Percentiles rank a stretch among this genome's conserved stretches.
Evolutionary conservation across 768 basidiomycete species (phyloP).

Genomic region (Termitomyces sp.): DNA sequence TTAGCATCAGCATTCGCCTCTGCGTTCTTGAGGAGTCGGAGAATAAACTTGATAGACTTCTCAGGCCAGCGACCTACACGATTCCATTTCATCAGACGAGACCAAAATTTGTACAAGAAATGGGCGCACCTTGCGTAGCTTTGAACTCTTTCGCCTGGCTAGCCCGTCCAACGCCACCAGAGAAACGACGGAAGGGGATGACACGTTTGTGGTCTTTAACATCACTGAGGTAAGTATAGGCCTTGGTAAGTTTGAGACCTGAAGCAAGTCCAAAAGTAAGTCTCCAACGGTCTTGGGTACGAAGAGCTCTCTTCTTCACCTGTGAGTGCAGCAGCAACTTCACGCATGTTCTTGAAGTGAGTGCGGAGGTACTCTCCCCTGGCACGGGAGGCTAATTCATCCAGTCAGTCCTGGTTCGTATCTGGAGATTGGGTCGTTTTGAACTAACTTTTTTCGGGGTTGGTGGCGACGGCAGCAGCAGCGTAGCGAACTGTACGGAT

Average conservation of each 20-base stretch:
- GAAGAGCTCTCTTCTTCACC: conserved; percentile 47
- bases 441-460: conserved; percentile 91
- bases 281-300: neutral
- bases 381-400: conserved; percentile 74
- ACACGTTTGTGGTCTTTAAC: conserved; percentile 96
- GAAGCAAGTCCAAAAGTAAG: conserved; percentile 5
- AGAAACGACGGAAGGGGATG: conserved; percentile 94
- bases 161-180: conserved; percentile 93
- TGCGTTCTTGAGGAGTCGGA: conserved; percentile 95
- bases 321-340: conserved; percentile 92
- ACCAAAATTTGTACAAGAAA: neutral
- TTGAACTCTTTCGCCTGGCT: conserved; percentile 97
- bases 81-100: neutral
- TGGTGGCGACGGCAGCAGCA: conserved; percentile 78
- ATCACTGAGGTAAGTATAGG: conserved; percentile 89
- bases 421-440: neutral
- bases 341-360: conserved; percentile 99
- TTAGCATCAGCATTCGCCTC: conserved; percentile 99
- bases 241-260: conserved; percentile 94
- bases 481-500: conserved; percentile 82
- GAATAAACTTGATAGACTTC: conserved; percentile 96
- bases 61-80: conserved; percentile 96
- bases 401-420: conserved; percentile 17
- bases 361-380: conserved; percentile 98
- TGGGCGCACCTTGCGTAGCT: conserved; percentile 83